Conservation (phyloP, 495 filamentous ascomycete species). For the Pseudoneurospora amorphoporcata region DNA sequence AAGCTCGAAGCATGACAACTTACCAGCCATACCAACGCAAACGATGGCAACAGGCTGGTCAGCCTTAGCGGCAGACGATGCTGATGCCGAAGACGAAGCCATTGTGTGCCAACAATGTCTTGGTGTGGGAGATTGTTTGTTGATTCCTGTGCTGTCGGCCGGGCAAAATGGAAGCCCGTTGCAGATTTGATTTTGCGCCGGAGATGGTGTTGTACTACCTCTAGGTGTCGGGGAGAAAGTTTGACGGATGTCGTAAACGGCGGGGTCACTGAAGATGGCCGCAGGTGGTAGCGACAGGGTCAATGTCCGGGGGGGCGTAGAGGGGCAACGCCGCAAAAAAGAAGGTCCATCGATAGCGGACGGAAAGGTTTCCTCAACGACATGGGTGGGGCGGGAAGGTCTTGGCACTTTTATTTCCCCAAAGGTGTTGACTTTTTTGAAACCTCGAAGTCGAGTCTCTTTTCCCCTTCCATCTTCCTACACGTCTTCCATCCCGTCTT, state of each 20-base stretch:
- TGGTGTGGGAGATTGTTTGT: not conserved
- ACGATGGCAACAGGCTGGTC: slow-evolving; percentile 57
- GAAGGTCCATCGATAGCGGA: not conserved
- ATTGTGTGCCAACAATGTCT: slow-evolving; percentile 1
- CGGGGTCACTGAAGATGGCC: not conserved
- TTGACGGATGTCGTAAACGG: not conserved
- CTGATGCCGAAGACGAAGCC: slow-evolving; percentile 13
- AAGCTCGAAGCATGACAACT: slow-evolving; percentile 1
- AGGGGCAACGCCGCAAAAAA: not conserved
- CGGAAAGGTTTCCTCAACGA: not conserved
- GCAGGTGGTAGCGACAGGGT: not conserved
- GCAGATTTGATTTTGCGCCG: not conserved
- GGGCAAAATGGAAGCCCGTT: not conserved
- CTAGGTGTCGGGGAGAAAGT: not conserved
- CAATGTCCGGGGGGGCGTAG: not conserved
- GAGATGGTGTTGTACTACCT: not conserved
- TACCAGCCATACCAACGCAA: slow-evolving; percentile 93
- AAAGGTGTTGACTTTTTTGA: not conserved
- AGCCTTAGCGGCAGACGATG: slow-evolving; percentile 9
- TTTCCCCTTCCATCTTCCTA: not conserved
- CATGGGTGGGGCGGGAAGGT: not conserved
- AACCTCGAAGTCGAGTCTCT: not conserved
- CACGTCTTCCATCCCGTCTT: not conserved
- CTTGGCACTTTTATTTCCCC: not conserved
- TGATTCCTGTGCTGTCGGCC: not conserved